A percentile compares a stretch with the other conserved stretches of the same genome.
These are phyloP conservation scores for Scutellaria baicalensis DNA, from an alignment of 257 asterid species.

Conservation along the genomic window DNA sequence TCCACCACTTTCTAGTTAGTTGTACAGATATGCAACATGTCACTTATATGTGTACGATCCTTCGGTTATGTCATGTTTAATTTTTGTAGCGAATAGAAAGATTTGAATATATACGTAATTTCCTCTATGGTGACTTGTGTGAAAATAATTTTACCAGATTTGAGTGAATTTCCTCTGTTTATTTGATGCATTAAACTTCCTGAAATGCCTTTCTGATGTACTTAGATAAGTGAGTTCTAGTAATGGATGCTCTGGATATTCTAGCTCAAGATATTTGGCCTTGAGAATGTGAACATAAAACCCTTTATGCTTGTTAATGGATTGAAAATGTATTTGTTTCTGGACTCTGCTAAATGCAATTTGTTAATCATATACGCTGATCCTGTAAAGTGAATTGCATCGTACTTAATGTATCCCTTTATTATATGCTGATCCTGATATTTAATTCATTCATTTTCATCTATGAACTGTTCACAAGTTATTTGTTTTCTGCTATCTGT, in stretches of 20 bases:
- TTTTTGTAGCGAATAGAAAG: not conserved
- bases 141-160: not conserved
- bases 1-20: not conserved
- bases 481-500: not conserved
- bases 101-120: not conserved
- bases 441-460: not conserved
- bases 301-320: not conserved
- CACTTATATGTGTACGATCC: not conserved
- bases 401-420: too few species aligned
- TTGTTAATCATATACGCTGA: not conserved
- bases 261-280: too few species aligned
- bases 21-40: not conserved
- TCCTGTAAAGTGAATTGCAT: not conserved
- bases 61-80: not conserved
- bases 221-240: not conserved
- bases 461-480: not conserved
- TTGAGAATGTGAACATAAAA: not conserved
- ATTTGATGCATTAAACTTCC: not conserved
- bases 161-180: not conserved
- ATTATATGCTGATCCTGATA: not conserved
- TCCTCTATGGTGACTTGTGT: not conserved
- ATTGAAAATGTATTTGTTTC: not conserved
- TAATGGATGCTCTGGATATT: not conserved
- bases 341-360: not conserved
- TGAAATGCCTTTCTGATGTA: not conserved